Evolutionary conservation across 768 basidiomycete species (phyloP), one percentile per base, ranked within the genome.

Genomic region (Cantharellus anzutake): DNA sequence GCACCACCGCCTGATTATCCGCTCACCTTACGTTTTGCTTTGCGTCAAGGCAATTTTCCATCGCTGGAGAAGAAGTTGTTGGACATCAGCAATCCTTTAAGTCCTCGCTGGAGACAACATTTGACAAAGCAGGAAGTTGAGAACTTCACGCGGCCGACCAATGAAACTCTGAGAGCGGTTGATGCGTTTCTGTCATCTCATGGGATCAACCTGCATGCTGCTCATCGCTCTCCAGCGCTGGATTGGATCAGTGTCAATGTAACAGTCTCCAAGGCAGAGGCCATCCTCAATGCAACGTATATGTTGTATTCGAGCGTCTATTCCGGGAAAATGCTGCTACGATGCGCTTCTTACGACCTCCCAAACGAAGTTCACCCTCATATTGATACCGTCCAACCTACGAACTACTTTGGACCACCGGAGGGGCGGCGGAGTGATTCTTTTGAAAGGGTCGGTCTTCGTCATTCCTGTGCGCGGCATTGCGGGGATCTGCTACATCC

Each of bases 251-350:
- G 14, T 37, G 38, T 55, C 1, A 38, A 14, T 14, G 34, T 35
- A 11, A 14, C 52, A 14, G 52, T 55, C 11, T 11, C 11, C 11
- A 11, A 35, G 11, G 52, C 52, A 38, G 44, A 29, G 11, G 11
- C 1, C 29, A 11, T 87, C 78, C 74, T 87, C n/a, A 71, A 78
- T 65, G 81, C 85, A 53, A 51, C 51, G 16, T 60, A 52, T 44
- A 34, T 52, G 37, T 44, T 53, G 14, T 60, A 56, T 41, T 20
- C 16, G n/a, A 40, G 55, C 51, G 41, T 37, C 29, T 4, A 40
- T n/a, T 56, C 59, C 20, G 44, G 50, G 11, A 51, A 56, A 29
- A 29, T 38, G 34, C 44, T 60, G 50, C 38, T 60, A 29, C 59
- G 59, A 40, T n/a, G 50, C 50, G 35, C 38, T 3, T 7, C 16